Evolutionary conservation across 2,329 filamentous ascomycete genomes (phyloP).

Genomic region (Stagonosporopsis vannaccii): DNA sequence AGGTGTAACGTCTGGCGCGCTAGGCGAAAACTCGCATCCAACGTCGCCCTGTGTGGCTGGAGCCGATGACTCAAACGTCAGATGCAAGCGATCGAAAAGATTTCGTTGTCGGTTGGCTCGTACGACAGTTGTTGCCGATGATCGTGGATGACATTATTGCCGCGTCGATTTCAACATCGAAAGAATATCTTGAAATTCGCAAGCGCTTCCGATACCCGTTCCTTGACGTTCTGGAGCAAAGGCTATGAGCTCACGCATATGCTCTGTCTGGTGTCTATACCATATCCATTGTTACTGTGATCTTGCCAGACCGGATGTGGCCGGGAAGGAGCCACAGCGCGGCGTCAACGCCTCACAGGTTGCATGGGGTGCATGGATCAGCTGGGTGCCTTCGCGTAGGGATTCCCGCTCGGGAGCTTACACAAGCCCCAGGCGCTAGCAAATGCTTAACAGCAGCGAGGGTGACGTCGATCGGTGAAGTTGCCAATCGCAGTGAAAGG

Average conservation of each 20-base stretch:
- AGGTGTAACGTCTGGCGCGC: constrained; percentile 7
- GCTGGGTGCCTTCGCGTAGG: constrained; percentile 14
- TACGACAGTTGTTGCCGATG: constrained; percentile 7
- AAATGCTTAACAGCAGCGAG: constrained; percentile 32
- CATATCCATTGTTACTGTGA: no score
- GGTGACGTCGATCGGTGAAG: constrained; percentile 25
- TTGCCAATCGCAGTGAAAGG: constrained; percentile 21
- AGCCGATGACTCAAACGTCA: constrained; percentile 25
- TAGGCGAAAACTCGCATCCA: constrained; percentile 12
- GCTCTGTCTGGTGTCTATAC: not conserved
- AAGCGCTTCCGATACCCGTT: not conserved
- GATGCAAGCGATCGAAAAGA: constrained; percentile 11
- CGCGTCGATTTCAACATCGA: not conserved
- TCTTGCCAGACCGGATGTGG: constrained; percentile 31
- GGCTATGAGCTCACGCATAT: constrained; percentile 1
- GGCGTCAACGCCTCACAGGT: constrained; percentile 8
- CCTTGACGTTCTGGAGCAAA: not conserved
- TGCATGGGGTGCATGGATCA: constrained; percentile 11
- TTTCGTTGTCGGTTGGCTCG: constrained; percentile 15
- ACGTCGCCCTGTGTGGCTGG: not conserved
- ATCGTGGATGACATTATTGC: not conserved
- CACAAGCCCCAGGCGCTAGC: constrained; percentile 22
- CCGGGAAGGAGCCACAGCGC: constrained; percentile 21
- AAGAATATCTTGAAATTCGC: not conserved
- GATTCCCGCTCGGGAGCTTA: constrained; percentile 23